phyloP scores from a whole-genome alignment of 2,329 filamentous ascomycete genomes.

The Elsinoe batatas region DNA sequence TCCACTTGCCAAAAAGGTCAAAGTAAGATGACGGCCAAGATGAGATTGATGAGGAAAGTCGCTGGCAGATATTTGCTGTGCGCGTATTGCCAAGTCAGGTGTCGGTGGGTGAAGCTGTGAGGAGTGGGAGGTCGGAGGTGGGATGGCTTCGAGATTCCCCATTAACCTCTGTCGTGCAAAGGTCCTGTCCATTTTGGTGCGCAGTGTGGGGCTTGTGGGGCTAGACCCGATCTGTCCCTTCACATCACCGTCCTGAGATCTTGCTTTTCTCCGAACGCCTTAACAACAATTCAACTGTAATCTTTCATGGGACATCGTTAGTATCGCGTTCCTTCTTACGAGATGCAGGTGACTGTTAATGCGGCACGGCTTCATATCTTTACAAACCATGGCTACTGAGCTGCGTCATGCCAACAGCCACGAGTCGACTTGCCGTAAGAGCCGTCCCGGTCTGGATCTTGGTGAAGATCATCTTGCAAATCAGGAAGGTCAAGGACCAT shows the following conservation, averaged over 20 bases:
- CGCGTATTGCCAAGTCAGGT: conserved; percentile 4
- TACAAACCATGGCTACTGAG: background rate
- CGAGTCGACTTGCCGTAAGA: conserved; percentile 5
- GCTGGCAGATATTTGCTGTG: background rate
- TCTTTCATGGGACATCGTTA: no score
- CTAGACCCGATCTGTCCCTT: background rate
- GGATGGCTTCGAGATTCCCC: background rate
- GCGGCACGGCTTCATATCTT: background rate
- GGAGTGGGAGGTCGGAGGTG: conserved; percentile 5
- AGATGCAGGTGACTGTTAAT: background rate
- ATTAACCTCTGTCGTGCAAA: background rate
- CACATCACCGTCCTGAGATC: background rate
- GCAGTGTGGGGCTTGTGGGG: conserved; percentile 8
- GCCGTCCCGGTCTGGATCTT: background rate
- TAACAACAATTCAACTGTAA: background rate
- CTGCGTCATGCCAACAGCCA: background rate
- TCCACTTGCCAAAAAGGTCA: background rate
- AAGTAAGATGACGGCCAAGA: background rate
- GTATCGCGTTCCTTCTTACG: background rate
- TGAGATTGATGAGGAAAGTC: background rate
- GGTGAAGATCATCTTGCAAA: conserved; percentile 10
- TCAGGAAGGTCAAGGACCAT: conserved; percentile 6
- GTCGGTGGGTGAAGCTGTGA: conserved; percentile 3
- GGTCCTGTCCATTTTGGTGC: background rate
- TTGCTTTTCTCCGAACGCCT: background rate